phyloP scores from a whole-genome alignment of 2,329 filamentous ascomycete species.

The Trichoderma endophyticum region DNA sequence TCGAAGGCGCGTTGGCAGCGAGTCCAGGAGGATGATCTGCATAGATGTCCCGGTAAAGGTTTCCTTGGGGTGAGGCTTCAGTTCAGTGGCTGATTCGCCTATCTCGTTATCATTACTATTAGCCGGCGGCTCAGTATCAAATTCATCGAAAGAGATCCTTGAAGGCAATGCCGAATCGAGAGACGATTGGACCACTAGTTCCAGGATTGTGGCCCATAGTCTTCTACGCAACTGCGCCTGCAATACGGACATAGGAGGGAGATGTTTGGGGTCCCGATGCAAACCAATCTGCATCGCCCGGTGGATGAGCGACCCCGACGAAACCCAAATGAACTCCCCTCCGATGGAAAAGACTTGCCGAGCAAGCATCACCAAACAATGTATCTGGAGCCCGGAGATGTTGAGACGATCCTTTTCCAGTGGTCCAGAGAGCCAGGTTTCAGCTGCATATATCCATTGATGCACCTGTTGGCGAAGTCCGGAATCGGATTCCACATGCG shows the following conservation, averaged over 20 bases:
- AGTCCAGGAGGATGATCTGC: not conserved
- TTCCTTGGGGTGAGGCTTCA: not conserved
- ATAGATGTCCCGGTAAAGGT: not conserved
- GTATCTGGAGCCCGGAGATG: constrained; percentile 48
- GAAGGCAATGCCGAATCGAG: constrained; percentile 50
- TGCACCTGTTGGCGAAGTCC: constrained; percentile 39
- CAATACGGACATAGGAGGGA: constrained; percentile 46
- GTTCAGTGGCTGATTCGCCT: not conserved
- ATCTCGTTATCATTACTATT: constrained; percentile 33
- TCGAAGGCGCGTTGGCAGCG: not conserved
- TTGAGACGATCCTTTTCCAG: constrained; percentile 48
- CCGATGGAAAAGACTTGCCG: constrained; percentile 46
- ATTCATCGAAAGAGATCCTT: constrained; percentile 44
- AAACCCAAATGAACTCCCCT: constrained; percentile 51
- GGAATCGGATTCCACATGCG: constrained; percentile 45
- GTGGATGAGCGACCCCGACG: constrained; percentile 47
- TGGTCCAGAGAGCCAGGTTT: constrained; percentile 47
- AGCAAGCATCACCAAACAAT: constrained; percentile 50
- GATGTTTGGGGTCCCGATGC: constrained; percentile 52
- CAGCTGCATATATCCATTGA: constrained; percentile 54
- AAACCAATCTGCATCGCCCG: constrained; percentile 57
- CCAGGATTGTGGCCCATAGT: constrained; percentile 55
- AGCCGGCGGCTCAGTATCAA: constrained; percentile 47
- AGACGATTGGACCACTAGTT: constrained; percentile 52
- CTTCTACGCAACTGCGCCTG: constrained; percentile 53